phyloP scores from a whole-genome alignment of 108 stramenopile species.

The Pseudonitzschia multistriata region DNA sequence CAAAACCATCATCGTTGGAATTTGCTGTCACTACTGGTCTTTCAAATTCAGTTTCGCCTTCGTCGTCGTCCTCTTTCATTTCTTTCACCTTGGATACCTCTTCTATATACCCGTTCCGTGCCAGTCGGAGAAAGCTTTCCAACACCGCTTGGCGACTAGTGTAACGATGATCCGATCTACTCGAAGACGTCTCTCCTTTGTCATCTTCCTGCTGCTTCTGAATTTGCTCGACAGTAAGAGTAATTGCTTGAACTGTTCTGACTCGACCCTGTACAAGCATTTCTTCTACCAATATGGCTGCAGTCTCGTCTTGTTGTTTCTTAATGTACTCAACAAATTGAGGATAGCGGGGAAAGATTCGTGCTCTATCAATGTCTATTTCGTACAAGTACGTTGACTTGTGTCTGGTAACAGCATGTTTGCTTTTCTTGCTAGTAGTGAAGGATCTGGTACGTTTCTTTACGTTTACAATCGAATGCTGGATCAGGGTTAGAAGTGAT shows the following conservation, averaged over 20 bases:
- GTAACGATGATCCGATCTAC: constrained; percentile 20
- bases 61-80: constrained; percentile 13
- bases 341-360: constrained; percentile 60
- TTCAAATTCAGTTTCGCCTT: constrained; percentile 4
- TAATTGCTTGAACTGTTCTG: constrained; percentile 56
- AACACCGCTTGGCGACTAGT: constrained; percentile 43
- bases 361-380: constrained; percentile 52
- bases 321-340: constrained; percentile 60
- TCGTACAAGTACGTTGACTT: constrained; percentile 45
- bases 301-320: constrained; percentile 52
- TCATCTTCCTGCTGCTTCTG: constrained; percentile 20
- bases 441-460: constrained; percentile 20
- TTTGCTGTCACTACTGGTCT: neutral
- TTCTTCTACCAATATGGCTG: constrained; percentile 57
- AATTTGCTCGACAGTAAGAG: constrained; percentile 44
- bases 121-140: constrained; percentile 48
- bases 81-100: constrained; percentile 44
- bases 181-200: constrained; percentile 4
- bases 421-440: constrained; percentile 7
- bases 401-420: neutral
- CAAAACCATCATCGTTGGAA: constrained; percentile 41
- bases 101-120: constrained; percentile 60
- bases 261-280: constrained; percentile 61
- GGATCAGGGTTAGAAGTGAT: constrained; percentile 68
- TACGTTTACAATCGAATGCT: constrained; percentile 65